Conservation (phyloP, 2,329 filamentous ascomycete genomes). For the Aspergillus novoparasiticus region DNA sequence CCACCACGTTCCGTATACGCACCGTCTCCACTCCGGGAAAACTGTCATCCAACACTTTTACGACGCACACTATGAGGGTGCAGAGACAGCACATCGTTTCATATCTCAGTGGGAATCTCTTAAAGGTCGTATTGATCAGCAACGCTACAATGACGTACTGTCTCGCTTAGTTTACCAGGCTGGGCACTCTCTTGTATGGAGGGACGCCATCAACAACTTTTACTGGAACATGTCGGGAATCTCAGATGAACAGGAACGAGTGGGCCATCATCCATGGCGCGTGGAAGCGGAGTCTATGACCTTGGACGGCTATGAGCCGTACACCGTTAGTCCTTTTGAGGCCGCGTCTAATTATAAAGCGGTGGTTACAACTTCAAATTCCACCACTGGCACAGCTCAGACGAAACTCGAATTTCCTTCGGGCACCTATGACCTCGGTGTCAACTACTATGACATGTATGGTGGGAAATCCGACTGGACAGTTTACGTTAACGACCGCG, state of each 20-base stretch:
- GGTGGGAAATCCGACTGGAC: slow-evolving; percentile 61
- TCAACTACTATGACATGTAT: slow-evolving; percentile 68
- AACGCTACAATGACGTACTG: slow-evolving; percentile 61
- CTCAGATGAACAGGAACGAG: slow-evolving; percentile 57
- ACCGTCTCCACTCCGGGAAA: slow-evolving; percentile 62
- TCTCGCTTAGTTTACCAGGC: slow-evolving; percentile 67
- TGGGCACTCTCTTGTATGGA: slow-evolving; percentile 71
- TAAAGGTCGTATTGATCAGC: slow-evolving; percentile 58
- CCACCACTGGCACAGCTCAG: slow-evolving; percentile 53
- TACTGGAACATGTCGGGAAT: slow-evolving; percentile 65
- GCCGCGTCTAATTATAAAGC: slow-evolving; percentile 59
- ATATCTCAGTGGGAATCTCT: slow-evolving; percentile 56
- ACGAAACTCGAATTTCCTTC: slow-evolving; percentile 51
- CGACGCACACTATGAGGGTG: slow-evolving; percentile 63
- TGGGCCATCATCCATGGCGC: slow-evolving; percentile 65
- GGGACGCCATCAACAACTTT: slow-evolving; percentile 67
- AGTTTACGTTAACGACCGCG: slow-evolving; percentile 55
- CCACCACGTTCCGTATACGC: slow-evolving; percentile 71
- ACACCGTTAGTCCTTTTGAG: slow-evolving; percentile 60
- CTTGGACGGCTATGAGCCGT: slow-evolving; percentile 59
- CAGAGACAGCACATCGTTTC: slow-evolving; percentile 63
- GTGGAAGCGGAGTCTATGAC: slow-evolving; percentile 70
- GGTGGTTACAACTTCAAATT: slow-evolving; percentile 59
- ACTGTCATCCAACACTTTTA: slow-evolving; percentile 71
- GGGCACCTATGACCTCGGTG: slow-evolving; percentile 63